Conservation (phyloP, 1,284 basidiomycete species). For the Leccinum proximum region DNA sequence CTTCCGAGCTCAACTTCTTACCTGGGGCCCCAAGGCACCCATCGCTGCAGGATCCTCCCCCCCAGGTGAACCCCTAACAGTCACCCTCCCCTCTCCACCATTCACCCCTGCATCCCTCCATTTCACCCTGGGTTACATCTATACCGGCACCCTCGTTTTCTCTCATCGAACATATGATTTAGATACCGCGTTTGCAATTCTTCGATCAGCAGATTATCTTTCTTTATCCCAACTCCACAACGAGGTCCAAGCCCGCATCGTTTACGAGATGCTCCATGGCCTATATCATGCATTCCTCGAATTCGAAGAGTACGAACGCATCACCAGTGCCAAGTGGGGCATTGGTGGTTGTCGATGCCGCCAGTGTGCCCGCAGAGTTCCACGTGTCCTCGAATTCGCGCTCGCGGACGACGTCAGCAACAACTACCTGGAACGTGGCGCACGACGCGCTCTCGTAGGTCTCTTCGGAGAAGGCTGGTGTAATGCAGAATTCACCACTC, state of each 20-base stretch:
- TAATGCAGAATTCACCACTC: slow-evolving; percentile 69
- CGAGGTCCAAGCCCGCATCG: slow-evolving; percentile 80
- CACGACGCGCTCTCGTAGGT: slow-evolving; percentile 71
- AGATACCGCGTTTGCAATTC: slow-evolving; percentile 87
- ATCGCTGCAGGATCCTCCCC: slow-evolving; percentile 25
- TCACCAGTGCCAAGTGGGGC: slow-evolving; percentile 73
- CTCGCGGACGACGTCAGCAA: slow-evolving; percentile 74
- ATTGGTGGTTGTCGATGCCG: slow-evolving; percentile 78
- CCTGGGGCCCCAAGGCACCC: slow-evolving; percentile 42
- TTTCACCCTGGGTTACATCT: slow-evolving; percentile 93
- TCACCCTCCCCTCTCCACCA: slow-evolving; percentile 86
- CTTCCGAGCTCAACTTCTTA: slow-evolving; percentile 72
- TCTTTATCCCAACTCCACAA: slow-evolving; percentile 71
- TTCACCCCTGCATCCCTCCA: slow-evolving; percentile 95
- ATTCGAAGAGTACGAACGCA: slow-evolving; percentile 69
- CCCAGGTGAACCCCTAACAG: slow-evolving; percentile 45
- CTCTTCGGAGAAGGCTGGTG: slow-evolving; percentile 88
- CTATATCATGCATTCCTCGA: slow-evolving; percentile 80
- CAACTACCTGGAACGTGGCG: slow-evolving; percentile 63
- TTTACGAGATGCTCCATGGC: slow-evolving; percentile 87
- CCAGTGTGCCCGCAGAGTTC: slow-evolving; percentile 74
- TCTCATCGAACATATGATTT: slow-evolving; percentile 94
- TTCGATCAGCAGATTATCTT: slow-evolving; percentile 84
- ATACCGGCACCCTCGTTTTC: slow-evolving; percentile 92
- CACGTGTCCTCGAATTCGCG: slow-evolving; percentile 81